Evolutionary conservation across 148 eudicot genomes (phyloP), one percentile per base, ranked within the genome.

Genomic region (Agrostemma githago): DNA sequence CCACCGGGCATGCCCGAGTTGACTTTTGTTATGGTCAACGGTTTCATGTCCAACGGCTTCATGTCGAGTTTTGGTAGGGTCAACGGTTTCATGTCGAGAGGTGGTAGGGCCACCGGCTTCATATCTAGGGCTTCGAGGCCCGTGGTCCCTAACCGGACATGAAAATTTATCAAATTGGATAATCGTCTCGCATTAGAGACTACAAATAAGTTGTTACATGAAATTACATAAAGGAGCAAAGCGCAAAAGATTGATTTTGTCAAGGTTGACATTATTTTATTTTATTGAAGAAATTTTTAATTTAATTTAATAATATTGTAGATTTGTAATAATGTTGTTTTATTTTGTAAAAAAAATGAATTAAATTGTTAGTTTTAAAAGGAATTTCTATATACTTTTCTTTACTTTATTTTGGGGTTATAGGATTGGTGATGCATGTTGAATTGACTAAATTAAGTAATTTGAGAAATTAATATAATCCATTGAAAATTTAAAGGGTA

Each of bases 371-470:
- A 46, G n/a, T 44, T 68, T 21, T 14, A 46, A 68, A 20, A 15
- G 38, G 14, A 43, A 43, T 42, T 44, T 40, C 8, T 0, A 16
- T 26, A n/a, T 26, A 26, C 34, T 26, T 26, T 26, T 26, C 34
- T 26, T 26, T 26, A 44, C 56, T n/a, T 68, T 68, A 19, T 68
- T 68, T 65, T 40, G 8, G 14, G 46, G 41, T 65, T 21, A 15
- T 40, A 39, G 68, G 8, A 65, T 39, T 39, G 1, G n/a, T 40
- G 68, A 16, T 40, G 68, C 68, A 65, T 40, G n/a, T 65, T 65
- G 19, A 68, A 68, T 44, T 6, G 11, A 46, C 57, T 68, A 68
- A 44, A 39, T 39, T 67, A 42, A 67, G 57, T 19, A 21, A 68
- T 4, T 44, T 44, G 57, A 48, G 57, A 68, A 68, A 68, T 19